Conservation (phyloP, 805 yeast genomes). For the Teunomyces lycoperdinae region DNA sequence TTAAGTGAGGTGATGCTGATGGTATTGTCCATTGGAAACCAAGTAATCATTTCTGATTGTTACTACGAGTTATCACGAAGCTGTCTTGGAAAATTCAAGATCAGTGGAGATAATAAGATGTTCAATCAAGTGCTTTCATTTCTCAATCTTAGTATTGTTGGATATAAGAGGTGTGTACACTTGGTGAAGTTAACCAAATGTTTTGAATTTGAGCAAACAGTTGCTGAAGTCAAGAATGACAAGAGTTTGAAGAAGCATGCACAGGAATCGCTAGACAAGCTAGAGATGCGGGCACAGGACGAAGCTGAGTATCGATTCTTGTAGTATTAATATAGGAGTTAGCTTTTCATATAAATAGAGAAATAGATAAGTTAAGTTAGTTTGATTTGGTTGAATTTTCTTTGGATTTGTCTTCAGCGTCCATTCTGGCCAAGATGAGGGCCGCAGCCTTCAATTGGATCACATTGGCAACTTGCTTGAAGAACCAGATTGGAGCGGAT, state of each 20-base stretch:
- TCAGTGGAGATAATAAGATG: slow-evolving; percentile 9
- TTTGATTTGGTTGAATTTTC: not conserved
- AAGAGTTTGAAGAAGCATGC: slow-evolving; percentile 32
- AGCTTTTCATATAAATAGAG: not conserved
- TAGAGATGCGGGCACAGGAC: slow-evolving; percentile 25
- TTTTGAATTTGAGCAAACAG: slow-evolving; percentile 35
- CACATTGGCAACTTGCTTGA: slow-evolving; percentile 87
- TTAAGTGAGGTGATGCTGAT: slow-evolving; percentile 41
- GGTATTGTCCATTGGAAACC: slow-evolving; percentile 38
- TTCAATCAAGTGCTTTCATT: slow-evolving; percentile 34
- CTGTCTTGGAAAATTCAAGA: slow-evolving; percentile 12
- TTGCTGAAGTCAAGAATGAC: slow-evolving; percentile 32
- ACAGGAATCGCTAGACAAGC: slow-evolving; percentile 21
- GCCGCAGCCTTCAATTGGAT: slow-evolving; percentile 89
- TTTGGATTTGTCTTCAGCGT: slow-evolving; percentile 51
- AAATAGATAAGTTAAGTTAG: not conserved
- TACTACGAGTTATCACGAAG: slow-evolving; percentile 31
- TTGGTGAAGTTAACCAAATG: slow-evolving; percentile 38
- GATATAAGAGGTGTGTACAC: slow-evolving; percentile 40
- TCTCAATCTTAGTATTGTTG: slow-evolving; percentile 43
- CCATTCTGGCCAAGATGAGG: slow-evolving; percentile 69
- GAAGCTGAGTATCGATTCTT: slow-evolving; percentile 14
- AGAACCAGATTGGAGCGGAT: slow-evolving; percentile 82
- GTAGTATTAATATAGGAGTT: not conserved
- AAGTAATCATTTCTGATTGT: slow-evolving; percentile 34